phyloP scores from a whole-genome alignment of 768 basidiomycete genomes.

The Phanerochaete sordida region DNA sequence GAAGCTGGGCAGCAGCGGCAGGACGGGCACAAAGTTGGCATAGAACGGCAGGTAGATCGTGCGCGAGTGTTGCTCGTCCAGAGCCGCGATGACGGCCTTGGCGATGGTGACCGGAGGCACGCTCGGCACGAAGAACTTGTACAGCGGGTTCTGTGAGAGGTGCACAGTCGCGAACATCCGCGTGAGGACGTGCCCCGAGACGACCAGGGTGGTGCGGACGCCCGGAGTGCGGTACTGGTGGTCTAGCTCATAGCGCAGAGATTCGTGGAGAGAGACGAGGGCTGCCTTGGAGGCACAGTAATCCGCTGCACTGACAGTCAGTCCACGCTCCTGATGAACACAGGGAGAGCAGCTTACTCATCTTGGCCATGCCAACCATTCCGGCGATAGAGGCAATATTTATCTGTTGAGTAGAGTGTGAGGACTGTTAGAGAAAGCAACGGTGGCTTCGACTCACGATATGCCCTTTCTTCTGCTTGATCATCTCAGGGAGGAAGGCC shows the following conservation, averaged over 20 bases:
- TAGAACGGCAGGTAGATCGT: slow-evolving; percentile 74
- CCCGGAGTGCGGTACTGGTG: slow-evolving; percentile 67
- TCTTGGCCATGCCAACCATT: slow-evolving; percentile 65
- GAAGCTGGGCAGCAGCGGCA: slow-evolving; percentile 66
- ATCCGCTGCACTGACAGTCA: slow-evolving; percentile 50
- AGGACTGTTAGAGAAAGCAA: background rate
- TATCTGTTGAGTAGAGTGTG: slow-evolving; percentile 49
- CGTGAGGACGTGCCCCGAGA: slow-evolving; percentile 78
- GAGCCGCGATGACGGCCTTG: slow-evolving; percentile 74
- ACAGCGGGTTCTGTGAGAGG: slow-evolving; percentile 46
- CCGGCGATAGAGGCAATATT: slow-evolving; percentile 77
- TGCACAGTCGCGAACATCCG: slow-evolving; percentile 65
- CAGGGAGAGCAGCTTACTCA: slow-evolving; percentile 49
- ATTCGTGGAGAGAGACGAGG: slow-evolving; percentile 74
- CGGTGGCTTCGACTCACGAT: slow-evolving; percentile 45
- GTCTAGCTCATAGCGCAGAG: slow-evolving; percentile 86
- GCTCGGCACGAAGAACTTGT: slow-evolving; percentile 75
- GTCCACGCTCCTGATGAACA: background rate
- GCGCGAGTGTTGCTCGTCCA: slow-evolving; percentile 78
- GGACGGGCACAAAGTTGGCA: slow-evolving; percentile 51
- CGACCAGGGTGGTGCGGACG: slow-evolving; percentile 86
- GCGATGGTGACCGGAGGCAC: slow-evolving; percentile 71
- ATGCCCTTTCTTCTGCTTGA: slow-evolving; percentile 76
- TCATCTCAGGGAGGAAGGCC: slow-evolving; percentile 87
- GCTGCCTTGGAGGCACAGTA: slow-evolving; percentile 94